Evolutionary conservation across 192 early-diverging fungal genomes (phyloP).

Genomic region (Backusella parvicylindrica): DNA sequence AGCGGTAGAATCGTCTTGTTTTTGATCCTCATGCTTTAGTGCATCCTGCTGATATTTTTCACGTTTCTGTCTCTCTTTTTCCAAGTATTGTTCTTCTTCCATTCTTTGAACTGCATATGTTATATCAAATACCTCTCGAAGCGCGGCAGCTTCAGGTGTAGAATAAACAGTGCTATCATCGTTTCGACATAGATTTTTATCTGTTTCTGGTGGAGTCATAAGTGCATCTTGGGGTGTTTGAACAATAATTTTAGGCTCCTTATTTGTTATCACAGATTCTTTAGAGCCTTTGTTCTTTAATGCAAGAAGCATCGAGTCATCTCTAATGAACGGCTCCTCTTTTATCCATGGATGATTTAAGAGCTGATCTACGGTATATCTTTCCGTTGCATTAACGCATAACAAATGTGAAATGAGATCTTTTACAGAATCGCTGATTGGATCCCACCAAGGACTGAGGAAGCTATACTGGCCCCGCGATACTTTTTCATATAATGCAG

Average conservation of each 20-base stretch:
- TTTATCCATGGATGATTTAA: constrained; percentile 76
- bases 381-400: constrained; percentile 62
- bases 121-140: constrained; percentile 74
- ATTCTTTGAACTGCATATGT: constrained; percentile 73
- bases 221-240: not conserved
- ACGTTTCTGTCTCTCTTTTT: not conserved
- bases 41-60: not conserved
- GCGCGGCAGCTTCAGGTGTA: constrained; percentile 43
- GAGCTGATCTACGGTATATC: constrained; percentile 80
- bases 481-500: constrained; percentile 79
- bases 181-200: not conserved
- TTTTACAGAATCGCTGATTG: constrained; percentile 71
- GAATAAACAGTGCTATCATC: constrained; percentile 3
- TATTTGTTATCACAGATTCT: not conserved
- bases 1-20: not conserved
- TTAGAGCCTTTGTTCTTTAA: not conserved
- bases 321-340: constrained; percentile 19
- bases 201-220: not conserved
- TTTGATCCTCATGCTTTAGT: not conserved
- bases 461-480: constrained; percentile 82
- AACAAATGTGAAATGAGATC: constrained; percentile 69
- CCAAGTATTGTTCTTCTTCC: constrained; percentile 51
- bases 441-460: constrained; percentile 89
- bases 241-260: not conserved
- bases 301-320: not conserved